Base-by-base conservation (phyloP, 2,329 filamentous ascomycete genomes). In the Colletotrichum phormii region DNA sequence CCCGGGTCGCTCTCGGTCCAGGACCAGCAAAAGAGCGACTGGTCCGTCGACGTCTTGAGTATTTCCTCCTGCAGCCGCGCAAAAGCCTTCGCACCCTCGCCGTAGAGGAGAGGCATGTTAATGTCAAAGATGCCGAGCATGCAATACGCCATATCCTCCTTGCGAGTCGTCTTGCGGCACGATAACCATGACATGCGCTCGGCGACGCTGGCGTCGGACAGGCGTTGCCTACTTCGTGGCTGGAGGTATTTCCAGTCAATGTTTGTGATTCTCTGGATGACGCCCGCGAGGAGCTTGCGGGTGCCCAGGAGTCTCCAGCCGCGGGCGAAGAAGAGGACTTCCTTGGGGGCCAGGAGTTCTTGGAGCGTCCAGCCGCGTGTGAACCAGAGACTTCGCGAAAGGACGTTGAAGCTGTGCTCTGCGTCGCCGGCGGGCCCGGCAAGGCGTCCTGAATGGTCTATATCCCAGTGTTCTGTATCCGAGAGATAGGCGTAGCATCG, bases 131-230 rank as follows among this genome's bases (percentile, higher is more conserved):
- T 65, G 1, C 79, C 79, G 11, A 80, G 63, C 55, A 81, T 71
- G 42, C 77, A 78, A 55, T 80, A 81, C 1, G 79, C 79, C 26
- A 75, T 62, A 66, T 81, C 78, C 64, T 80, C 75, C 46, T 51
- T 7, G 3, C 76, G 70, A 1, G 74, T 78, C 2, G 76, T 80
- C 63, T 72, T 42, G 22, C 79, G 71, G 3, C 67, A 64, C 3
- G 79, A 74, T 12, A 78, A 76, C 80, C 78, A 81, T 5, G 76
- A 79, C 79, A 81, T 81, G 62, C 77, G 76, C 15, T 72, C 60
- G 1, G 79, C 77, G 37, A 80, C 71, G 71, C 76, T 76, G 13
- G 74, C 75, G n/a, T 33, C 13, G 11, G 65, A 70, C 2, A 72
- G 51, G 8, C 26, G 54, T 22, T 67, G 37, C 26, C 24, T 71